Evolutionary conservation across 352 stramenopile genomes (phyloP).

Genomic region (Aphanomyces euteiches): DNA sequence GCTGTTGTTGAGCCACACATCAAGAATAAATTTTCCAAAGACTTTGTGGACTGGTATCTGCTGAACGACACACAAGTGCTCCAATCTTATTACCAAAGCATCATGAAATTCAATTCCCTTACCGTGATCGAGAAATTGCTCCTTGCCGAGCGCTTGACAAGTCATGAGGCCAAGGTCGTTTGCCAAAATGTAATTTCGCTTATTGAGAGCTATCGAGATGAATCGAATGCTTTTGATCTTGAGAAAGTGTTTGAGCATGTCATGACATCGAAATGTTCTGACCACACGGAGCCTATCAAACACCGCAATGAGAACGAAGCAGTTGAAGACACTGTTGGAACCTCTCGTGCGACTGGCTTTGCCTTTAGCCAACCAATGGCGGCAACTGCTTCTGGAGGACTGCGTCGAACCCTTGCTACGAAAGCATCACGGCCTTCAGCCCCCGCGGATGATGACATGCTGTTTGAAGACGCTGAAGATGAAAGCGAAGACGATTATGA

Average conservation of each 20-base stretch:
- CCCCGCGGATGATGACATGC: background rate
- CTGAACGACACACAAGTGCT: constrained; percentile 38
- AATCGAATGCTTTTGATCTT: constrained; percentile 14
- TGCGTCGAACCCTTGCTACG: background rate
- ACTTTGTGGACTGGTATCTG: constrained; percentile 56
- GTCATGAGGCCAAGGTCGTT: constrained; percentile 31
- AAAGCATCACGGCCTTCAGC: background rate
- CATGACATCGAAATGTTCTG: constrained; percentile 17
- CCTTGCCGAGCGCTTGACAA: constrained; percentile 36
- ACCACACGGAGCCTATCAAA: background rate
- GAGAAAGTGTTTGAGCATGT: constrained; percentile 24
- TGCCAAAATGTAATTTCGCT: constrained; percentile 38
- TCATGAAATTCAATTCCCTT: constrained; percentile 37
- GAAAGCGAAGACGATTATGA: constrained; percentile 24
- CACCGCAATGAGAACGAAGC: background rate
- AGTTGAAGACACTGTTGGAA: background rate
- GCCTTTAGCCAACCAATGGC: background rate
- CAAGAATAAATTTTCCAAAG: constrained; percentile 44
- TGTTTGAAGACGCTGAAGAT: background rate
- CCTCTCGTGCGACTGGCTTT: no score
- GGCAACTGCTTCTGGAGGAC: background rate
- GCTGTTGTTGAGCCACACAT: constrained; percentile 40
- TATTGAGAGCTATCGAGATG: constrained; percentile 35
- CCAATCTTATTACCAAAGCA: constrained; percentile 34
- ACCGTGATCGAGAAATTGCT: constrained; percentile 46